Evolutionary conservation across 2,329 filamentous ascomycete genomes (phyloP), one percentile per base, ranked within the genome.

Genomic region (Diaporthe amygdali): DNA sequence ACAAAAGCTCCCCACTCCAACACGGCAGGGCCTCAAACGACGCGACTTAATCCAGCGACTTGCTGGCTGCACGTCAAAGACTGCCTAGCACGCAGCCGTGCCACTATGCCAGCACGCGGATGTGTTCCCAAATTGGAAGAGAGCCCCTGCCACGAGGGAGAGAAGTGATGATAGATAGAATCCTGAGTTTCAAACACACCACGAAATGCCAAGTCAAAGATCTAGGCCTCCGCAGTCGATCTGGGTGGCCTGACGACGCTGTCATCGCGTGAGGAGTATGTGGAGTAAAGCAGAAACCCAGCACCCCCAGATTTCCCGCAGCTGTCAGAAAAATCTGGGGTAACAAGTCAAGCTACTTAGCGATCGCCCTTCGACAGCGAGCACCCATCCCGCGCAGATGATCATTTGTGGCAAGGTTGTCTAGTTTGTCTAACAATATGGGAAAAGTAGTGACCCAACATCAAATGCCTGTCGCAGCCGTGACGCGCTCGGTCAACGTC

Each of bases 401-500:
- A 49, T 17, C 30, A 34, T 32, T 6, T 47, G 44, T n/a, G 39
- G 59, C 39, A n/a, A n/a, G n/a, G n/a, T 34, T 63, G 41, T 17
- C 14, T 37, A 49, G n/a, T n/a, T n/a, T n/a, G n/a, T n/a, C n/a
- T n/a, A 55, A 37, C 59, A 64, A 49, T 64, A 64, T 64, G 59
- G 59, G 59, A 49, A 47, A 49, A 64, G 34, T 30, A 25, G 59
- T 64, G 44, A 49, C 44, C 44, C 59, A 49, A 30, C 41, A 63
- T 34, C 32, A 14, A 34, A 64, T 64, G 59, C 59, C 59, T 64
- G 44, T 49, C 14, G 14, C 27, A 64, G 59, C 44, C 44, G 59
- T 44, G 59, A 64, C 59, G 49, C 59, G 30, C 59, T 64, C 59
- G 59, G 59, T 64, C 59, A 64, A 64, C 20, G 34, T 64, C 59